phyloP scores from a whole-genome alignment of 441 rosid genomes.

The Gossypium lobatum region DNA sequence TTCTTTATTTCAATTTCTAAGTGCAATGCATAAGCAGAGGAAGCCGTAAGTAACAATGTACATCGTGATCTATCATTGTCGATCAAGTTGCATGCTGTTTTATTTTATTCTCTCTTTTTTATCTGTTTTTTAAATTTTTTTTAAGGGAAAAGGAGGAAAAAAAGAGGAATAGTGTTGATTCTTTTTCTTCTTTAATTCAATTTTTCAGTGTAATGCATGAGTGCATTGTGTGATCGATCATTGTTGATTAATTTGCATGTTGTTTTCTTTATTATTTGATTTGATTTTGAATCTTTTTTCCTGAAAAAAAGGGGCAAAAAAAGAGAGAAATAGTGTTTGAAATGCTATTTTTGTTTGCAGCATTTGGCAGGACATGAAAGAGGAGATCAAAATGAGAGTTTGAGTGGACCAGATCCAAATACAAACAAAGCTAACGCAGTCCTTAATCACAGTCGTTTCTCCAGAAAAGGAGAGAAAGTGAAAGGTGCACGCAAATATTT shows the following conservation, averaged over 20 bases:
- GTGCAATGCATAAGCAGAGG: neutral
- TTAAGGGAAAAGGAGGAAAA: neutral
- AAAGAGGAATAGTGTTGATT: neutral
- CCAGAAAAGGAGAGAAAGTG: slow-evolving; percentile 49
- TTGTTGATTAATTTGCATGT: neutral
- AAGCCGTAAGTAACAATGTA: neutral
- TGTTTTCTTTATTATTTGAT: neutral
- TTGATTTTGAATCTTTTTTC: neutral
- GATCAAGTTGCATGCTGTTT: neutral
- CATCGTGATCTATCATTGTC: neutral
- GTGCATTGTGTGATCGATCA: neutral
- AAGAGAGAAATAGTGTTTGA: neutral
- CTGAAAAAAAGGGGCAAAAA: neutral
- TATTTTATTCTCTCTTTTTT: neutral
- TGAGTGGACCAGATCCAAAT: slow-evolving; percentile 66
- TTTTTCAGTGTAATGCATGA: too few species aligned
- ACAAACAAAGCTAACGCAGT: slow-evolving; percentile 48
- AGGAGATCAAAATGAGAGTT: slow-evolving; percentile 45
- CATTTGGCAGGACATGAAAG: slow-evolving; percentile 60
- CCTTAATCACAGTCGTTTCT: slow-evolving; percentile 43
- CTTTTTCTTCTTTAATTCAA: neutral
- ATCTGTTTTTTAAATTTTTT: neutral
- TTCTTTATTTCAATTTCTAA: neutral
- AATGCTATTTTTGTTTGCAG: slow-evolving; percentile 29
- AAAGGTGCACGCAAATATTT: slow-evolving; percentile 42